Evolutionary conservation across 2,329 filamentous ascomycete genomes (phyloP).

Genomic region (Thielaviopsis euricoi): DNA sequence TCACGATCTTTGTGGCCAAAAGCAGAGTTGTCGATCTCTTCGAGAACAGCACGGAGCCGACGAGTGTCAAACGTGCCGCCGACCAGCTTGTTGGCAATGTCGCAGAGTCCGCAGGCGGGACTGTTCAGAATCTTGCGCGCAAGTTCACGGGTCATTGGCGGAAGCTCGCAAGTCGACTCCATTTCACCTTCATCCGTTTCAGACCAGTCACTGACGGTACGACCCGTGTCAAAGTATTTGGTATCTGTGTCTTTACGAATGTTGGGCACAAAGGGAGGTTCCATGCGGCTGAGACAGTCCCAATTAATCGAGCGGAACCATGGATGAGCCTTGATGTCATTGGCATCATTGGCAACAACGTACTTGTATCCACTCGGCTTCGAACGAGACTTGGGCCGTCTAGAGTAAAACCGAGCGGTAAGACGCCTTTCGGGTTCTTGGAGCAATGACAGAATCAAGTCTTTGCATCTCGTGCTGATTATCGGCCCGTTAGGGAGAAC

Average conservation of each 20-base stretch:
- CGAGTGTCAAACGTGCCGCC: slow-evolving; percentile 31
- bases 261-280: slow-evolving; percentile 65
- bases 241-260: slow-evolving; percentile 56
- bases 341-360: slow-evolving; percentile 70
- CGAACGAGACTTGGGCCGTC: slow-evolving; percentile 33
- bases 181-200: slow-evolving; percentile 3
- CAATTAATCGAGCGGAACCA: slow-evolving; percentile 73
- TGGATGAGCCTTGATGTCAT: slow-evolving; percentile 75
- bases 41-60: slow-evolving; percentile 32
- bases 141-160: slow-evolving; percentile 6
- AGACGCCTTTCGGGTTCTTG: slow-evolving; percentile 60
- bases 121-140: slow-evolving; percentile 20
- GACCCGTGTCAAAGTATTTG: slow-evolving; percentile 79
- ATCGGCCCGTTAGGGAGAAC: slow-evolving; percentile 50
- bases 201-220: slow-evolving; percentile 49
- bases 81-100: slow-evolving; percentile 28
- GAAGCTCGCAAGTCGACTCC: not conserved
- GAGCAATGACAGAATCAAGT: slow-evolving; percentile 58
- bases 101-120: slow-evolving; percentile 20
- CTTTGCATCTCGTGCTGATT: slow-evolving; percentile 55
- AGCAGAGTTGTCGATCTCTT: slow-evolving; percentile 26
- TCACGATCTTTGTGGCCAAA: slow-evolving; percentile 23
- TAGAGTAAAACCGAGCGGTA: slow-evolving; percentile 57
- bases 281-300: slow-evolving; percentile 53
- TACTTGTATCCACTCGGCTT: slow-evolving; percentile 13